phyloP scores from a whole-genome alignment of 495 filamentous ascomycete genomes.

The Trypethelium eluteriae region DNA sequence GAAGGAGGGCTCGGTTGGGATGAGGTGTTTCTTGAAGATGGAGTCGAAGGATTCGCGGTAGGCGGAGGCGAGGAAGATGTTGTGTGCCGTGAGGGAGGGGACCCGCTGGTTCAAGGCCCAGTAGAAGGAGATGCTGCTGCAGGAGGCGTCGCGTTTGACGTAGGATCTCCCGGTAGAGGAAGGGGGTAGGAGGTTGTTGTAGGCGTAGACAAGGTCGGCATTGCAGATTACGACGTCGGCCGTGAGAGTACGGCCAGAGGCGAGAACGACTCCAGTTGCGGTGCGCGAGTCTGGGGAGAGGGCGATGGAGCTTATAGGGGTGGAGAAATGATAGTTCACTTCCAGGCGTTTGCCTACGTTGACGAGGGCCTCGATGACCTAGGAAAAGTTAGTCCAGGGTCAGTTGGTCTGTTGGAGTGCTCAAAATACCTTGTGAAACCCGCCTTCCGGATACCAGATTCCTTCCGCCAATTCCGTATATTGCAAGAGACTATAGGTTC shows the following conservation, averaged over 20 bases:
- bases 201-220: conserved; percentile 63
- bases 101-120: conserved; percentile 54
- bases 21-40: conserved; percentile 57
- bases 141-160: conserved; percentile 45
- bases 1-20: conserved; percentile 59
- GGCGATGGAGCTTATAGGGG: conserved; percentile 44
- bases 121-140: conserved; percentile 67
- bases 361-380: conserved; percentile 47
- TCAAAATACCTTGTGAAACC: conserved; percentile 49
- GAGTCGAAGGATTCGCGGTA: conserved; percentile 62
- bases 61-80: conserved; percentile 64
- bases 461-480: conserved; percentile 66
- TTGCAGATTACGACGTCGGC: conserved; percentile 60
- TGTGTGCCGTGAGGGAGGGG: conserved; percentile 56
- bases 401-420: neutral
- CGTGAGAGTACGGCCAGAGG: conserved; percentile 43
- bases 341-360: conserved; percentile 48
- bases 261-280: conserved; percentile 49
- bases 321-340: conserved; percentile 50
- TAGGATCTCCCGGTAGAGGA: conserved; percentile 44
- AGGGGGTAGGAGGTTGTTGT: conserved; percentile 53
- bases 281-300: conserved; percentile 38
- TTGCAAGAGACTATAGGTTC: conserved; percentile 62
- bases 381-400: neutral
- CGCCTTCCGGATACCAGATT: conserved; percentile 65